Percentiles rank a stretch among this genome's conserved stretches.
phyloP scores from a whole-genome alignment of 208 protist species.

The Tritrichomonas musculus region DNA sequence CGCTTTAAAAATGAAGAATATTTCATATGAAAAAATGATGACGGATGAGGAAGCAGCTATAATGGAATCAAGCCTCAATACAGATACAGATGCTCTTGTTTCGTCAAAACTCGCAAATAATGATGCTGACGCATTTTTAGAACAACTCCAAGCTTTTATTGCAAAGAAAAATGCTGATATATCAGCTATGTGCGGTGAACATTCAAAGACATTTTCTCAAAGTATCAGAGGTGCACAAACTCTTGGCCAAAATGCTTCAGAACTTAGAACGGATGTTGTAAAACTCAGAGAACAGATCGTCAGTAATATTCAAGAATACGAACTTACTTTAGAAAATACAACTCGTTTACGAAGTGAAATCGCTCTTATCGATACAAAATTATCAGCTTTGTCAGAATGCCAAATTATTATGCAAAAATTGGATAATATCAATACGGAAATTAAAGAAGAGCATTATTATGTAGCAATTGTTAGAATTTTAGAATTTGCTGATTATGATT shows the following conservation, averaged over 20 bases:
- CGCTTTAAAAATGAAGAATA: too few species aligned
- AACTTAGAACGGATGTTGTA: neutral
- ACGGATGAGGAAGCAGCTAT: neutral
- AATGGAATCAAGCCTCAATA: neutral
- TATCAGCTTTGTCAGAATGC: neutral
- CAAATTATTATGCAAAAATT: neutral
- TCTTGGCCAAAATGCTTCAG: neutral
- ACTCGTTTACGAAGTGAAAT: neutral
- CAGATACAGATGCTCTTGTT: conserved; percentile 22
- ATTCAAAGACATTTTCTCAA: neutral
- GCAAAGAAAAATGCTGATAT: conserved; percentile 1
- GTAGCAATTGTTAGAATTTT: neutral
- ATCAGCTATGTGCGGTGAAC: neutral
- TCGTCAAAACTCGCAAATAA: neutral
- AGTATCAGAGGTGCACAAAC: conserved; percentile 13
- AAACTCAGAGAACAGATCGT: neutral
- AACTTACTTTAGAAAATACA: neutral
- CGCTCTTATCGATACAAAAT: neutral
- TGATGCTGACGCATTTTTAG: neutral
- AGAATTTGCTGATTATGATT: conserved; percentile 28
- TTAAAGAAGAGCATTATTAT: neutral
- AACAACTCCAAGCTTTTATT: neutral
- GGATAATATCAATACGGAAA: neutral
- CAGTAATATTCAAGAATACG: neutral
- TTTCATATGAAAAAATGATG: too few species aligned